These are phyloP conservation scores for Auricularia sp. DNA, from an alignment of 768 basidiomycete genomes.

Conservation along the genomic window DNA sequence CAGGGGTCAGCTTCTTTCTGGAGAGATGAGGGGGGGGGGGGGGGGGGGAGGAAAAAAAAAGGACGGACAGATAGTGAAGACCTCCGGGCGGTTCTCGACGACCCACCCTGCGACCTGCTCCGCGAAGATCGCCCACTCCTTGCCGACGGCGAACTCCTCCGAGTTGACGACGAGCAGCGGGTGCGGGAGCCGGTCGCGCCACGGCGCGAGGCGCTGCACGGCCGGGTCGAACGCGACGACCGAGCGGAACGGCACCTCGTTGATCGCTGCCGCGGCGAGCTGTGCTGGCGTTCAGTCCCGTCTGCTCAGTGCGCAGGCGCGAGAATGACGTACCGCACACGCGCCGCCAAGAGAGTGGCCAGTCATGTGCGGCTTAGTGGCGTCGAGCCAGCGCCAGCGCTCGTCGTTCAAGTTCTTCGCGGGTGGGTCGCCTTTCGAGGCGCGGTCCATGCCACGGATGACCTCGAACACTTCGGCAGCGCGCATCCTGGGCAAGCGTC, in stretches of 20 bases:
- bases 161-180: conserved; percentile 33
- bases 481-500: conserved; percentile 17
- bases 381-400: conserved; percentile 14
- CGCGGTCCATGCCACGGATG: conserved; percentile 6
- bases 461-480: conserved; percentile 23
- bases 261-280: conserved; percentile 1
- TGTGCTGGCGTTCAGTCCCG: not conserved
- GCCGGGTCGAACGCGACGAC: conserved; percentile 16
- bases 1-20: not conserved
- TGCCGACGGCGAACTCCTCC: conserved; percentile 29
- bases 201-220: conserved; percentile 15
- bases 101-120: conserved; percentile 17
- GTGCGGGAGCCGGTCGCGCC: conserved; percentile 16
- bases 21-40: not conserved
- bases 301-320: not conserved
- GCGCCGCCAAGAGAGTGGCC: conserved; percentile 26
- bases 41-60: too few relatives aligned
- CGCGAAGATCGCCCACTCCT: conserved; percentile 24
- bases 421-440: not conserved
- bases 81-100: not conserved
- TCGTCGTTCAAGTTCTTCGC: not conserved
- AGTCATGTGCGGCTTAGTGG: conserved; percentile 16
- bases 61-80: conserved; percentile 8
- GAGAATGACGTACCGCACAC: conserved; percentile 15
- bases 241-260: conserved; percentile 26